Base-by-base conservation (phyloP, 2,329 filamentous ascomycete genomes). In the Akanthomyces muscarius region DNA sequence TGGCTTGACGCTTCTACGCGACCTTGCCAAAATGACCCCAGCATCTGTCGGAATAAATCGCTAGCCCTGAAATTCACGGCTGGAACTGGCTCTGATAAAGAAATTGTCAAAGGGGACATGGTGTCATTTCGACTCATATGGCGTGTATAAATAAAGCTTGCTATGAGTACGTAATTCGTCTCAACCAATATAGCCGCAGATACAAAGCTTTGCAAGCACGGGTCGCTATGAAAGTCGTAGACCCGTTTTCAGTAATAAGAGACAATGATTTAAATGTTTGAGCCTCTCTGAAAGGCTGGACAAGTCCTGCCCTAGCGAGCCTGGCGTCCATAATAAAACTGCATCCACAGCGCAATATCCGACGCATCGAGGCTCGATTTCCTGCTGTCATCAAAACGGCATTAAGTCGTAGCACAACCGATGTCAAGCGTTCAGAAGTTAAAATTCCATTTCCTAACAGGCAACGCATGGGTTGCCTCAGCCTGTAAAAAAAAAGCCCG, bases 1-100 rank as follows among this genome's bases (percentile, higher is more conserved):
- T 55, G 53, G 53, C 38, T 55, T 55, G 38, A 55, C 23, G 23
- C 23, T 18, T 38, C 50, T 30, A 55, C 53, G 23, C 38, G 53
- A 16, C 38, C 23, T 23, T 14, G 25, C 38, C 38, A 42, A 38
- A n/a, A 42, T 8, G 3, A 28, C 28, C 36, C 13, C 53, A 38
- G 25, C 53, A 16, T 30, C 23, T 30, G 6, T 30, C 38, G 53
- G 38, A 10, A 55, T 44, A 55, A 21, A 18, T 55, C 53, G 53
- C 53, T 0, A n/a, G 21, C n/a, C 13, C 28, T n/a, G 36, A n/a
- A 42, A 28, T 13, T 14, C 5, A 55, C 6, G 18, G 13, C 33
- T 16, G n/a, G 16, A 4, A 21, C 11, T n/a, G 38, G 8, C 11
- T 13, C 14, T n/a, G 23, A 30, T 44, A 21, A 41, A 30, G 18